A percentile compares a stretch with the other conserved stretches of the same genome.
These are phyloP conservation scores for Seiridium unicorne DNA, from an alignment of 2,329 filamentous ascomycete genomes.

Conservation along the genomic window DNA sequence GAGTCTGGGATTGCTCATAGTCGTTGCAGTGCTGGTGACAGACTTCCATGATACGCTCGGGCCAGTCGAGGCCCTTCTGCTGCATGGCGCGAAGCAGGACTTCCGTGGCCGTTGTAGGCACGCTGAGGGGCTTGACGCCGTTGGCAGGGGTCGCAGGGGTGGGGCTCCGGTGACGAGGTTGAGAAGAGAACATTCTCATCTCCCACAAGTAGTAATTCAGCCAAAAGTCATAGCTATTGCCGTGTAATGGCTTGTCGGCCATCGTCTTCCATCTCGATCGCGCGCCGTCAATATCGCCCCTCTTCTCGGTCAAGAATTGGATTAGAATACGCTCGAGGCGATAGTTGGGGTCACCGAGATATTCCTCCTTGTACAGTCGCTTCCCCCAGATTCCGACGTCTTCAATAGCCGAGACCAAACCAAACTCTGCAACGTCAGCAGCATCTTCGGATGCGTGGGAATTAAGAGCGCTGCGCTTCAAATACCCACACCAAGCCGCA, in stretches of 20 bases:
- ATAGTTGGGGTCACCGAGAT: slow-evolving; percentile 84
- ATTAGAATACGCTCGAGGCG: slow-evolving; percentile 89
- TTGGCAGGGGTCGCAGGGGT: slow-evolving; percentile 49
- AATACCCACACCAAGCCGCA: slow-evolving; percentile 89
- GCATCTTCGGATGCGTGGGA: slow-evolving; percentile 76
- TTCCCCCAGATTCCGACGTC: slow-evolving; percentile 79
- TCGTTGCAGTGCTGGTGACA: slow-evolving; percentile 83
- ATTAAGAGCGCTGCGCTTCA: slow-evolving; percentile 81
- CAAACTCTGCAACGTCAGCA: slow-evolving; percentile 85
- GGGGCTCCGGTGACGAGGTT: slow-evolving; percentile 50
- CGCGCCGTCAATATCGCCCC: slow-evolving; percentile 73
- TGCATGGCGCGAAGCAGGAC: slow-evolving; percentile 71
- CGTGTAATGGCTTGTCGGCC: slow-evolving; percentile 59
- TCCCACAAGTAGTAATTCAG: slow-evolving; percentile 90
- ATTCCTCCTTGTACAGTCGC: slow-evolving; percentile 69
- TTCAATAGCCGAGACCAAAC: slow-evolving; percentile 81
- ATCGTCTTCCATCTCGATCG: slow-evolving; percentile 76
- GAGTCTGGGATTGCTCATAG: slow-evolving; percentile 75
- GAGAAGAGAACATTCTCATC: slow-evolving; percentile 61
- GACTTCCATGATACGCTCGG: slow-evolving; percentile 72
- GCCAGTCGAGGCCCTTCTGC: slow-evolving; percentile 67
- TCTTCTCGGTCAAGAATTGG: slow-evolving; percentile 85
- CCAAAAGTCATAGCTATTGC: slow-evolving; percentile 91
- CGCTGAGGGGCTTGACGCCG: slow-evolving; percentile 48
- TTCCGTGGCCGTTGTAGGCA: slow-evolving; percentile 71